Percentiles rank a stretch among this genome's conserved stretches.
phyloP scores from a whole-genome alignment of 768 basidiomycete species.

The Trametes cinnabarina region DNA sequence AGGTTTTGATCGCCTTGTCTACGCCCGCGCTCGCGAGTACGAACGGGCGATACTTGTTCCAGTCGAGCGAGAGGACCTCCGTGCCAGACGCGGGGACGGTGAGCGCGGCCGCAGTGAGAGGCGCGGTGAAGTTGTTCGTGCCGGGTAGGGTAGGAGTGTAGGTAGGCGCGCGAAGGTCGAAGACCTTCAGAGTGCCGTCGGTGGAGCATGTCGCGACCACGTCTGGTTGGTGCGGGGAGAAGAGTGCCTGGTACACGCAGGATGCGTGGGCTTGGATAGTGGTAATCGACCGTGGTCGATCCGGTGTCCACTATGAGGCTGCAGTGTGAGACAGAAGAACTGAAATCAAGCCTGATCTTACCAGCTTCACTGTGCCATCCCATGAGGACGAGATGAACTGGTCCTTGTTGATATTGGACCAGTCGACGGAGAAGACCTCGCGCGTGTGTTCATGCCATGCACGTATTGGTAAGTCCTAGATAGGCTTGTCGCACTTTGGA shows the following conservation, averaged over 20 bases:
- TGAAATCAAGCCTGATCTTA: too few relatives aligned
- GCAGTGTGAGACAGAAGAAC: too few relatives aligned
- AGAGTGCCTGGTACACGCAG: slow-evolving; percentile 88
- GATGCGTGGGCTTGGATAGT: slow-evolving; percentile 82
- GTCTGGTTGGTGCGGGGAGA: slow-evolving; percentile 89
- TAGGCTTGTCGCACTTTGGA: slow-evolving; percentile 33
- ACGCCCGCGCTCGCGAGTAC: slow-evolving; percentile 77
- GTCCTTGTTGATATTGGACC: slow-evolving; percentile 92
- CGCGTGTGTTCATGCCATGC: slow-evolving; percentile 93
- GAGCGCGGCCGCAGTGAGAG: slow-evolving; percentile 66
- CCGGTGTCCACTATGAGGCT: slow-evolving; percentile 75
- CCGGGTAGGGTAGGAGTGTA: slow-evolving; percentile 49
- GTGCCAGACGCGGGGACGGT: slow-evolving; percentile 76
- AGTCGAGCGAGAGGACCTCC: slow-evolving; percentile 81
- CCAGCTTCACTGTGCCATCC: slow-evolving; percentile 90
- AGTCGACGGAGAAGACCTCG: slow-evolving; percentile 92
- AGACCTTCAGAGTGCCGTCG: slow-evolving; percentile 82
- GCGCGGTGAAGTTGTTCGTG: slow-evolving; percentile 58
- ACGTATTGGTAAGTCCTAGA: slow-evolving; percentile 83
- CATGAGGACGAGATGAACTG: slow-evolving; percentile 85
- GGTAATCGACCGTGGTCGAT: slow-evolving; percentile 70
- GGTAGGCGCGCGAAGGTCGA: slow-evolving; percentile 69
- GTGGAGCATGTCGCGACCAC: slow-evolving; percentile 80
- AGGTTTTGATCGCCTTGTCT: slow-evolving; percentile 72
- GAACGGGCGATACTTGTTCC: slow-evolving; percentile 89